Evolutionary conservation across 805 yeast species (phyloP), one percentile per base, ranked within the genome.

Genomic region (Yamadazyma nakazawae): DNA sequence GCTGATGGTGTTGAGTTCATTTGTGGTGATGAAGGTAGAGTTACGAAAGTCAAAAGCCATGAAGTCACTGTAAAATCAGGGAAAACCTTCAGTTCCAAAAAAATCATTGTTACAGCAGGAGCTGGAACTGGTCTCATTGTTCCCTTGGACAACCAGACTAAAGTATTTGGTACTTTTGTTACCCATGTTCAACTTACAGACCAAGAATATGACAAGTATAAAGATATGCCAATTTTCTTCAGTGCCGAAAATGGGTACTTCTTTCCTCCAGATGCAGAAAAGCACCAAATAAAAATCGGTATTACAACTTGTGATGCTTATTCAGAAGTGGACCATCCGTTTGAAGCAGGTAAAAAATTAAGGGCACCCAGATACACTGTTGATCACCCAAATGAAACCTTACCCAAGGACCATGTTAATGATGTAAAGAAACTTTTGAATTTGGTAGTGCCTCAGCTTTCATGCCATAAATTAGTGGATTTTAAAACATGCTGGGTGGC

Each of bases 211-310:
- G 60, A 56, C 24, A 59, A 59, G 31, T 72, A 64, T 47, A 64
- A 64, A 47, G 50, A 59, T 31, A 62, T 73, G 37, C 79, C 79
- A 1, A 62, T 73, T 5, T 70, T 75, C 38, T 73, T 73, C 58
- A 64, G 71, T 46, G 63, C 75, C 2, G 74, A 70, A 42, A 40
- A 54, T 44, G 79, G 79, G 0, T 74, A 72, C 46, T 72, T 71
- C 56, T 74, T 75, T 58, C 77, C 79, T 3, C 79, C 79, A 2
- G 78, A 73, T 50, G 46, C 55, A 9, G 43, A 40, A 7, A 56
- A 58, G 1, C 59, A 65, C 1, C 61, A 59, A 16, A 46, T 67
- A 46, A 75, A 75, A 49, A 54, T 75, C 31, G 51, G 54, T 14
- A 41, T 51, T 4, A 51, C 54, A 2, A 51, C 54, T 6, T 49